Evolutionary conservation across 2,329 filamentous ascomycete species (phyloP), one percentile per base, ranked within the genome.

Genomic region (Aspergillus aculeatus): DNA sequence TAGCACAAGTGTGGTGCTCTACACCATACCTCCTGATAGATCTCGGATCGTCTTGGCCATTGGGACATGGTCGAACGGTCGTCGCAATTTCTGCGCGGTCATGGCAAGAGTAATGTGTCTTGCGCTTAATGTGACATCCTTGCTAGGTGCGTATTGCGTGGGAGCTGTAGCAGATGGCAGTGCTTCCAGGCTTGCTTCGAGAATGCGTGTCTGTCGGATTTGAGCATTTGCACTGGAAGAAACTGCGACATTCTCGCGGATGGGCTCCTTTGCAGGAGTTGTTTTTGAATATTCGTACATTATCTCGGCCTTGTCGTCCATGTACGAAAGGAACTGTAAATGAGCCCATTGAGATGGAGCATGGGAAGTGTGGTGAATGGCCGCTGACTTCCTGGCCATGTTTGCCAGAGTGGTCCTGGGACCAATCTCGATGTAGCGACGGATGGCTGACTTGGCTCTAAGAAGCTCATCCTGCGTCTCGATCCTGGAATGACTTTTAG

Each of bases 381-480:
- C 62, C 11, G 73, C 64, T 6, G 75, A 77, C 54, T 69, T 69
- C 65, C 72, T 74, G 19, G 72, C 70, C 75, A 79, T 78, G n/a
- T 66, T 71, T 10, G 69, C 66, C 23, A 80, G 64, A 4, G 69
- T 75, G 23, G 71, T 65, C 5, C 71, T 66, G 0, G 77, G 77
- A 4, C 77, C 77, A 52, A 79, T 70, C 64, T 80, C 77, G 49
- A 80, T 67, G 31, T 75, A 65, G 14, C 73, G 67, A 48, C 74
- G 66, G 29, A 70, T 69, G 16, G 67, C 60, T 24, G 62, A 56
- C 4, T 69, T 6, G 21, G 62, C 21, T 48, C 58, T 19, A 73
- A 65, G 66, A 11, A 79, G 57, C 16, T 69, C 57, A 56, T 78
- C 68, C 61, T 79, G 77, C 2, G 77, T 78, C 38, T 77, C 71